Conservation (phyloP, 768 basidiomycete genomes). For the Leccinum subgranulosum region DNA sequence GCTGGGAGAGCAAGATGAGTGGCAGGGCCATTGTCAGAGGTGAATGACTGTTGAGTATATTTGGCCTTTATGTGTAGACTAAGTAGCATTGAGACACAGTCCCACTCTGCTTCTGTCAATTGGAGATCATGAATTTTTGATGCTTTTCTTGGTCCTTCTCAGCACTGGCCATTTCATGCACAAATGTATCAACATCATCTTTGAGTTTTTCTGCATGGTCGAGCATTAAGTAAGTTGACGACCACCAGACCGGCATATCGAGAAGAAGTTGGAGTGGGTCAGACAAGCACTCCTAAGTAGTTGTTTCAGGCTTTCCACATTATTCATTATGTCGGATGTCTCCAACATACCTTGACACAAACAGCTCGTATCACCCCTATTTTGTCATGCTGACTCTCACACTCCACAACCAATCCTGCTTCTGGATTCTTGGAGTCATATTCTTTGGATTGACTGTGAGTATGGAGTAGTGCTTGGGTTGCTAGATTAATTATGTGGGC, state of each 20-base stretch:
- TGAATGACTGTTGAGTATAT: not conserved
- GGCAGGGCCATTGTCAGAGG: not conserved
- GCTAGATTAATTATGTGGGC: not conserved
- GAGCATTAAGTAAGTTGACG: not conserved
- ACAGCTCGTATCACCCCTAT: not conserved
- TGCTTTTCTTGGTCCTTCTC: not conserved
- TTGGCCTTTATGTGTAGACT: not conserved
- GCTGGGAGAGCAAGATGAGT: not conserved
- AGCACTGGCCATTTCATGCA: not conserved
- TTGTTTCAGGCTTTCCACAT: not conserved
- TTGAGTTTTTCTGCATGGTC: not conserved
- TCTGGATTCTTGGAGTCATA: not conserved
- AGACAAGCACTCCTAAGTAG: not conserved
- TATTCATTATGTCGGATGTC: not conserved
- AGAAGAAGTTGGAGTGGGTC: not conserved
- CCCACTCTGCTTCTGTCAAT: not conserved
- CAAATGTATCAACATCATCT: not conserved
- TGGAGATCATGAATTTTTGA: not conserved
- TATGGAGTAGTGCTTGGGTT: not conserved
- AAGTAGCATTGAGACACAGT: not conserved
- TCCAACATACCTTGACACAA: not conserved
- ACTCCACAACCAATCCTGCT: not conserved
- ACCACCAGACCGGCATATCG: not conserved
- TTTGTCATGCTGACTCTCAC: not conserved
- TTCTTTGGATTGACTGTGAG: not conserved